Evolutionary conservation across 73 alveolate species (phyloP), one percentile per base, ranked within the genome.

Genomic region (Paramecium primaurelia): DNA sequence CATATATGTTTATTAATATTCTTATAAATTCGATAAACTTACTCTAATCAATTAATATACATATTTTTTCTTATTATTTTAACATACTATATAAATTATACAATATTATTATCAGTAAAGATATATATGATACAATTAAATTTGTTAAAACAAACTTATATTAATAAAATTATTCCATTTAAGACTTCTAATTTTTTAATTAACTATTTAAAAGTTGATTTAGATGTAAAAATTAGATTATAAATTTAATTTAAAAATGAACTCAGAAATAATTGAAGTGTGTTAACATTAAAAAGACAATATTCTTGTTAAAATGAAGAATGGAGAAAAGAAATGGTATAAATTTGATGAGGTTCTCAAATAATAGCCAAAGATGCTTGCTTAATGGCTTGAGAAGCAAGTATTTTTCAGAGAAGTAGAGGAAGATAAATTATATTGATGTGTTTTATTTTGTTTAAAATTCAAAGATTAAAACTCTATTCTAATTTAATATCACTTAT

Each of bases 201-300:
- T 54, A 54, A 54, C 69, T 54, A 54, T 54, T 54, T 54, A 54
- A 54, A 54, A 54, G 36, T 54, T 54, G 69, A 54, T 54, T 54
- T 54, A 54, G 30, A 18, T 54, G 32, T 3, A 54, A 54, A 54
- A 54, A 16, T 54, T 54, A 54, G 69, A 54, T 16, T 54, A 54
- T 54, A 54, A 64, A 64, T 64, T 64, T 32, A 64, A 64, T 64
- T 64, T 64, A 11, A 64, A 64, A 64, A 64, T 64, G 84, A 64
- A 64, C 84, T 64, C 42, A 64, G 84, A 64, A 64, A 64, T 64
- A 32, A 64, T 64, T 32, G 84, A 64, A 64, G 84, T 64, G 84
- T 64, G 84, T 64, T 64, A 64, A 64, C 47, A 64, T 64, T 34
- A 64, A 64, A 64, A 64, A 34, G 84, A 64, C 51, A 34, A 64